Evolutionary conservation across 176 grass and related monocot genomes (phyloP), one percentile per base, ranked within the genome.

Genomic region (Triticum monococcum): DNA sequence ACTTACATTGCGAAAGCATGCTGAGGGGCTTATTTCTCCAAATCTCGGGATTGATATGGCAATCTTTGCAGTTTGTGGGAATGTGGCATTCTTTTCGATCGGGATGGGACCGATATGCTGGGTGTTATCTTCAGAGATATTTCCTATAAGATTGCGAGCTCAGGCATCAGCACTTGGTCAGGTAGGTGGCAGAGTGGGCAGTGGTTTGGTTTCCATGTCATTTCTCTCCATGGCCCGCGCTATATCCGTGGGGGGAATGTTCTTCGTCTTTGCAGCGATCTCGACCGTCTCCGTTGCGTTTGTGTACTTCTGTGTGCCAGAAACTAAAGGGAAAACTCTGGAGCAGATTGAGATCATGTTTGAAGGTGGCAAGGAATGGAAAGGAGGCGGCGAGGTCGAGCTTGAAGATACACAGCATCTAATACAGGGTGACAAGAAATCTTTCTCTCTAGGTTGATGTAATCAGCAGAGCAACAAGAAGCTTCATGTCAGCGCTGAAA

Each of bases 281-380:
- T 98, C 93, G 1, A 89, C 89, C 48, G 2, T 92, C 28, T 98
- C 93, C 0, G 83, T 98, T 18, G 56, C 68, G 31, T 98, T 98
- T 85, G 95, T 98, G 37, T 91, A 98, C 83, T 52, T 85, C 3
- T 93, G 87, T 22, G 91, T 98, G 73, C 95, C 95, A 26, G 95
- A 95, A 86, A 98, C 95, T 25, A 98, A 98, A 85, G 93, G 89
- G 52, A 98, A 95, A 89, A 90, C 93, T 14, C 83, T 98, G 36
- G 95, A 98, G 54, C 93, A 95, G 82, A 98, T 98, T 81, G 95
- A 98, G 84, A 91, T 93, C 33, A 90, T 98, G 87, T 95, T 95
- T 89, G 91, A 88, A 90, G 64, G 71, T 26, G 91, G 70, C 33
- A 91, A 90, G 50, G 92, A 93, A 82, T 86, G 89, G 62, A 84